Evolutionary conservation across 129 eudicot species (phyloP).

Genomic region (Centaurea solstitialis): DNA sequence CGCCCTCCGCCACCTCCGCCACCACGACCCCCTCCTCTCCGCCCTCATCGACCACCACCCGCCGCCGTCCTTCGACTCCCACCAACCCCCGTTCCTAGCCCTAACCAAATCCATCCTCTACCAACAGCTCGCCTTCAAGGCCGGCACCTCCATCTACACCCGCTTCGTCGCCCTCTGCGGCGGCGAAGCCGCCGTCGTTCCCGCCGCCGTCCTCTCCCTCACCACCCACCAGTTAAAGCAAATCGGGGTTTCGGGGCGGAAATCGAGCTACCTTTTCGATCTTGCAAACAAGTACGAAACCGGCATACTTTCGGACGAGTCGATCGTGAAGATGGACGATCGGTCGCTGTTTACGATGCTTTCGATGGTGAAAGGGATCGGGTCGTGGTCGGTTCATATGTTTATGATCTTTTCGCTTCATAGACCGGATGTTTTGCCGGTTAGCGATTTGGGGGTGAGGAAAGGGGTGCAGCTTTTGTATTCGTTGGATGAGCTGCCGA

Average conservation of each 20-base stretch:
- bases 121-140: conserved; percentile 87
- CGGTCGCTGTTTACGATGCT: conserved; percentile 83
- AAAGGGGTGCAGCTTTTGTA: conserved; percentile 82
- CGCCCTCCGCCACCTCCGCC: conserved; percentile 65
- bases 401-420: conserved; percentile 91
- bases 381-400: conserved; percentile 98
- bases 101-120: conserved; percentile 71
- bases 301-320: conserved; percentile 71
- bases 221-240: conserved; percentile 71
- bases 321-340: conserved; percentile 83
- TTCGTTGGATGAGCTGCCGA: conserved; percentile 79
- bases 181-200: conserved; percentile 59
- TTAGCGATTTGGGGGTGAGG: conserved; percentile 87
- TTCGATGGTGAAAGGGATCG: conserved; percentile 97
- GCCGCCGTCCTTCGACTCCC: conserved; percentile 66
- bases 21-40: conserved; percentile 56
- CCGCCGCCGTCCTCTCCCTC: conserved; percentile 58
- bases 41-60: conserved; percentile 57
- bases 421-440: conserved; percentile 90
- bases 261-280: conserved; percentile 77
- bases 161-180: conserved; percentile 80
- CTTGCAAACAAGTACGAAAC: conserved; percentile 70
- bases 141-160: conserved; percentile 76
- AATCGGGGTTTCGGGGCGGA: conserved; percentile 85
- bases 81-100: conserved; percentile 67